These are phyloP conservation scores for Pinus tabuliformis DNA, from an alignment of 75 land plant genomes.

Conservation along the genomic window DNA sequence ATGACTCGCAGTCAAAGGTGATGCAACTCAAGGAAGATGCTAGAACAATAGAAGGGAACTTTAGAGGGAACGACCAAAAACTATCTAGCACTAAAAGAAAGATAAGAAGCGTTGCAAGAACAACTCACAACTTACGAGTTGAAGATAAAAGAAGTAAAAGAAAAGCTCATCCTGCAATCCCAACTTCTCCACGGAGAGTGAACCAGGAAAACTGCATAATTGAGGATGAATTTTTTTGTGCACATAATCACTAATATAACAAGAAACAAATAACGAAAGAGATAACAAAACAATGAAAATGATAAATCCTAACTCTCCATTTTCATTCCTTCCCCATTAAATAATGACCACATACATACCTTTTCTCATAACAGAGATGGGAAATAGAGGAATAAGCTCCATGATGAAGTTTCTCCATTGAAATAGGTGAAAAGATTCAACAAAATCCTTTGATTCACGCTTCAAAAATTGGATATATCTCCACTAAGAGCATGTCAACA, in stretches of 20 bases:
- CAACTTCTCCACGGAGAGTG: too few species aligned
- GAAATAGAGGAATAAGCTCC: not conserved
- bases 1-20: too few species aligned
- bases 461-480: not conserved
- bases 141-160: too few species aligned
- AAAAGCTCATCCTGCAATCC: too few species aligned
- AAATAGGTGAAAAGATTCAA: not conserved
- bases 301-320: not conserved
- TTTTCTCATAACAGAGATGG: not conserved
- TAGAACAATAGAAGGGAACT: too few species aligned
- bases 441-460: too few species aligned
- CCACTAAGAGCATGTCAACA: not conserved
- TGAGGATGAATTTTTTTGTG: not conserved
- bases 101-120: too few species aligned
- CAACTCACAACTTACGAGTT: too few species aligned
- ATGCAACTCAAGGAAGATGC: too few species aligned
- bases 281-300: not conserved
- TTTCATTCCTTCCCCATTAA: not conserved
- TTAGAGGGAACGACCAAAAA: too few species aligned
- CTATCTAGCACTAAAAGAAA: too few species aligned
- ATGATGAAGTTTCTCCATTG: not conserved
- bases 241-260: not conserved
- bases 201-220: not conserved
- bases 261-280: not conserved
- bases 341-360: not conserved